These are phyloP conservation scores for Neonectria neomacrospora DNA, from an alignment of 2,329 filamentous ascomycete genomes.

Conservation along the genomic window DNA sequence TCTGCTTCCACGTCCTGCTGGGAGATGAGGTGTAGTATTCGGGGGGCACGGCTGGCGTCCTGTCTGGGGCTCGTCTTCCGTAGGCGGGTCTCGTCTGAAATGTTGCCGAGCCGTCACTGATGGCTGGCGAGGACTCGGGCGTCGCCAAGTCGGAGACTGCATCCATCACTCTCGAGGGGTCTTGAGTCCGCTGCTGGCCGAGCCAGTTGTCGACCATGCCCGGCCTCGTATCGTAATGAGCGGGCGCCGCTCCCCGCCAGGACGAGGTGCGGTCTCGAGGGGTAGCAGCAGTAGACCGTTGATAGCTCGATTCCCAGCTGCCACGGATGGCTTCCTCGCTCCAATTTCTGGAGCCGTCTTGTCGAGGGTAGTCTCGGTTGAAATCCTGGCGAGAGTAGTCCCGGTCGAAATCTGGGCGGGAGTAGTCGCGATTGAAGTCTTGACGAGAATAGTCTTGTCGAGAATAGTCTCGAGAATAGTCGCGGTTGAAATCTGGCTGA, in stretches of 20 bases:
- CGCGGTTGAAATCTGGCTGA: conserved; percentile 27
- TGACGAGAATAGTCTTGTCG: neutral
- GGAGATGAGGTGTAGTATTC: conserved; percentile 34
- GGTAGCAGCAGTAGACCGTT: conserved; percentile 36
- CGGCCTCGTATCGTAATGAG: conserved; percentile 34
- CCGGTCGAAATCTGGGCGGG: neutral
- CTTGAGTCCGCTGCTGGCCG: conserved; percentile 37
- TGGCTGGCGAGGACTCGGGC: conserved; percentile 41
- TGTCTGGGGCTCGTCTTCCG: conserved; percentile 29
- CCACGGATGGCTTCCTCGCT: conserved; percentile 44
- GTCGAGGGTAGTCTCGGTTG: neutral
- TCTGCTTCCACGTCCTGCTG: conserved; percentile 12
- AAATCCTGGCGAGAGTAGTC: neutral
- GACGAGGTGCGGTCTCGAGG: conserved; percentile 35
- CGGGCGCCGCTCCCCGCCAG: conserved; percentile 29
- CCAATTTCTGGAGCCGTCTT: conserved; percentile 42
- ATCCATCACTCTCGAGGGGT: conserved; percentile 30
- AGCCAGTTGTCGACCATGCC: conserved; percentile 43
- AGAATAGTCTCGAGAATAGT: conserved; percentile 1
- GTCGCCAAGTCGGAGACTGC: conserved; percentile 40
- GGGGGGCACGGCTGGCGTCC: conserved; percentile 21
- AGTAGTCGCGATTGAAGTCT: neutral
- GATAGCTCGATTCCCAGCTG: conserved; percentile 41
- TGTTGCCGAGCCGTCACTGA: conserved; percentile 42
- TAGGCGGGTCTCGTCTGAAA: conserved; percentile 27